These are phyloP conservation scores for Rossbeevera mucosa DNA, from an alignment of 768 basidiomycete genomes.

Conservation along the genomic window DNA sequence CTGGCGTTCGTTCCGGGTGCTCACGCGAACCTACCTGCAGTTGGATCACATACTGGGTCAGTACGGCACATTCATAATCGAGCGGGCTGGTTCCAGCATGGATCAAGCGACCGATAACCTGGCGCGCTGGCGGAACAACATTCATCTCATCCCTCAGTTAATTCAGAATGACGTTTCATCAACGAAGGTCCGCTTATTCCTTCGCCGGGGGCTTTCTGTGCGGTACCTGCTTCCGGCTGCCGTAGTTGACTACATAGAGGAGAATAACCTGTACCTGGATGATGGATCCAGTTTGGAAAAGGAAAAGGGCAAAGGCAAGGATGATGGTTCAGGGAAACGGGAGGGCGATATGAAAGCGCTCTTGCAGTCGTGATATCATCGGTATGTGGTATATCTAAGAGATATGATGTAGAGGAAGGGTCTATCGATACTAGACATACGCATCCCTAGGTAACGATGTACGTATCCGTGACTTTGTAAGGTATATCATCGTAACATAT, in stretches of 20 bases:
- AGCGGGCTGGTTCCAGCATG: conserved; percentile 91
- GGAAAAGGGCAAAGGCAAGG: conserved; percentile 38
- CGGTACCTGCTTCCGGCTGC: conserved; percentile 87
- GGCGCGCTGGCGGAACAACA: conserved; percentile 76
- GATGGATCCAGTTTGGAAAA: conserved; percentile 40
- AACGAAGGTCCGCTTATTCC: conserved; percentile 83
- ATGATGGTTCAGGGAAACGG: conserved; percentile 25
- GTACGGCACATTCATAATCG: conserved; percentile 93
- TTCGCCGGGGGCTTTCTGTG: conserved; percentile 74
- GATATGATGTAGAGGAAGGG: background rate
- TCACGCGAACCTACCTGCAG: conserved; percentile 38
- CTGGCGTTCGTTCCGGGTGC: conserved; percentile 8
- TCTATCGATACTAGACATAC: background rate
- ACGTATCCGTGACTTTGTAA: background rate
- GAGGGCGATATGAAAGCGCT: conserved; percentile 18
- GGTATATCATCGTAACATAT: background rate
- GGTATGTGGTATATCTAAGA: background rate
- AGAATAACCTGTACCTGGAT: conserved; percentile 71
- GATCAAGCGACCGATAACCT: conserved; percentile 73
- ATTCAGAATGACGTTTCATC: conserved; percentile 98
- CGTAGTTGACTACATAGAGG: conserved; percentile 93
- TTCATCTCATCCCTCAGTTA: conserved; percentile 87
- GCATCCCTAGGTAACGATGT: background rate
- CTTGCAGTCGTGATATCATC: conserved; percentile 5
- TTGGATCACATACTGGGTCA: conserved; percentile 93